Base-by-base conservation (phyloP, 148 eudicot species). In the Dysphania ambrosioides region DNA sequence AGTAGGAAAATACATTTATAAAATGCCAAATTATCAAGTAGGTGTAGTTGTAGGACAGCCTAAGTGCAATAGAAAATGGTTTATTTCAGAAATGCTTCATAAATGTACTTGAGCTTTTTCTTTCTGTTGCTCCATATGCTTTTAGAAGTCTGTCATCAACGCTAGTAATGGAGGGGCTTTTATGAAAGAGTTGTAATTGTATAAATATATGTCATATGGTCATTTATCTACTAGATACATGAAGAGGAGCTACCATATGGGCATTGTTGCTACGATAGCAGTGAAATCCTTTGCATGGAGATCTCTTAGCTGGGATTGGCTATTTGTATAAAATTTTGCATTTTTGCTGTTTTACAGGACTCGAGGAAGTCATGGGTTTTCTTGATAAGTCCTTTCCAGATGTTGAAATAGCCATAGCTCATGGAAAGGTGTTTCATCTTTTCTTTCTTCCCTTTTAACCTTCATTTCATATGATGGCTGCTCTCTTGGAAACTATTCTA, bases 321-420 rank as follows among this genome's bases (percentile, higher is more conserved):
- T 71, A 0, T 72, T 51, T 44, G 70, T 76, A 44, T 68, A 21
- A 42, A 34, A 34, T 71, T n/a, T 34, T 49, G 32, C 32, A 55
- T 30, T 53, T 21, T 38, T 67, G 68, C 24, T 49, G 67, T 32
- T 61, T 42, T 68, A 59, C 91, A 94, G 98, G 98, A 64, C 98
- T 94, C 58, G 92, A 90, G 79, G 93, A 92, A 77, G 89, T 90
- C 68, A 87, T 82, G 92, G 86, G 71, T 73, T 84, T 88, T 80
- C 89, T 94, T 41, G 86, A 83, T 72, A 79, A 74, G 35, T 83
- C 98, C 35, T 87, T 88, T 79, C 92, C 97, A 71, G 81, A 86
- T 78, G 85, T 88, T 83, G 89, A 90, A 74, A 83, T 90, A 79
- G 98, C 97, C 76, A 79, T 92, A 77, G 98, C 98, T 75, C 98